These are phyloP conservation scores for Thuja plicata DNA, from an alignment of 83 land plant species.

Conservation along the genomic window DNA sequence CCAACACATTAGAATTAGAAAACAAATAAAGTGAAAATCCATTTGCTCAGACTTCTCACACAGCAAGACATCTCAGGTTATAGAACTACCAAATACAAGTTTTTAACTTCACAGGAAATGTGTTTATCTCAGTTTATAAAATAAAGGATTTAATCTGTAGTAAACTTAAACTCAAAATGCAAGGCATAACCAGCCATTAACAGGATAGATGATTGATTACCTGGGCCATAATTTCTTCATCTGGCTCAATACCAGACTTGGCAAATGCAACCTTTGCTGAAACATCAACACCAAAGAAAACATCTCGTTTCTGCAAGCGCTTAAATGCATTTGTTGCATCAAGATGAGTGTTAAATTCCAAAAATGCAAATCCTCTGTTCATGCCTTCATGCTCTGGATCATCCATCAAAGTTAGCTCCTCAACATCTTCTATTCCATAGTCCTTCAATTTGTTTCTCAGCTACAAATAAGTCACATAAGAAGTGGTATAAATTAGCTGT, in stretches of 20 bases:
- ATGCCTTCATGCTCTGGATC: conserved; percentile 49
- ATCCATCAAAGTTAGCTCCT: conserved; percentile 50
- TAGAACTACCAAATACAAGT: not conserved
- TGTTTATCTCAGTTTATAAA: not conserved
- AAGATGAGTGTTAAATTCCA: conserved; percentile 53
- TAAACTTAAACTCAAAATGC: not conserved
- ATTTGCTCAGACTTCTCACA: not conserved
- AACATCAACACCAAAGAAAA: conserved; percentile 45
- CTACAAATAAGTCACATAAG: conserved; percentile 15
- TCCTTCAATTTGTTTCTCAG: conserved; percentile 39
- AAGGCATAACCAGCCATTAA: not conserved
- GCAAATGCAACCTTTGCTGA: conserved; percentile 61
- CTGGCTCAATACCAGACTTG: conserved; percentile 46
- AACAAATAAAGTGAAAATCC: not conserved
- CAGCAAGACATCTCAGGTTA: not conserved
- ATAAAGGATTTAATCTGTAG: not conserved
- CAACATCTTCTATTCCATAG: conserved; percentile 45
- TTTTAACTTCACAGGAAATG: not conserved
- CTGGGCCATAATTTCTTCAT: conserved; percentile 63
- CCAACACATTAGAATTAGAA: not conserved
- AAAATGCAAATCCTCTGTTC: conserved; percentile 65
- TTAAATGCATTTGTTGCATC: conserved; percentile 53
- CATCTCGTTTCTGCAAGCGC: conserved; percentile 43
- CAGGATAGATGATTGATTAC: conserved; percentile 18
- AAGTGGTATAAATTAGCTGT: too few relatives aligned